These are phyloP conservation scores for Neurospora sp. DNA, from an alignment of 495 filamentous ascomycete genomes.

Conservation along the genomic window DNA sequence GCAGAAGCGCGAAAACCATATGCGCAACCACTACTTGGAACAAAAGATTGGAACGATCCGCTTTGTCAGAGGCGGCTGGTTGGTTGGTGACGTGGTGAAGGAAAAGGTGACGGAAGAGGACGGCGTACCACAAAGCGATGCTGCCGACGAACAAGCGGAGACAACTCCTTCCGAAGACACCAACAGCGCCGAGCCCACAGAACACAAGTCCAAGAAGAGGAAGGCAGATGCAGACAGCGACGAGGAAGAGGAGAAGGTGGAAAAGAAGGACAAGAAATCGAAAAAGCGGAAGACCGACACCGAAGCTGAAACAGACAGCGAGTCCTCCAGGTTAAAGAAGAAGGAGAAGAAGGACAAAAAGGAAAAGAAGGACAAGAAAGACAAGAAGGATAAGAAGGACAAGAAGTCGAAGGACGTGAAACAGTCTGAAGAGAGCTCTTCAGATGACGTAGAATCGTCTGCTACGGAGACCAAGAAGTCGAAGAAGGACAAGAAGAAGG, in stretches of 20 bases:
- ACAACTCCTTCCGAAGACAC: conserved; percentile 9
- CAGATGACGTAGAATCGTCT: conserved; percentile 14
- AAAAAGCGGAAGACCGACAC: conserved; percentile 31
- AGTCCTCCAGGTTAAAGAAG: conserved; percentile 19
- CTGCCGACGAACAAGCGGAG: conserved; percentile 14
- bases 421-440: conserved; percentile 1
- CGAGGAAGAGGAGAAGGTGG: conserved; percentile 24
- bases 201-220: conserved; percentile 36
- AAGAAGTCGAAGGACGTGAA: conserved; percentile 3
- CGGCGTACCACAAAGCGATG: not conserved
- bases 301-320: conserved; percentile 17
- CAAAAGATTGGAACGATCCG: conserved; percentile 61
- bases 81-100: conserved; percentile 51
- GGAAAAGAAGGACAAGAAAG: conserved; percentile 4
- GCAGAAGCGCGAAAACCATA: conserved; percentile 48
- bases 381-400: not conserved
- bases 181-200: conserved; percentile 14
- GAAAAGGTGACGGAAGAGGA: conserved; percentile 7
- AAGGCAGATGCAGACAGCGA: conserved; percentile 23
- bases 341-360: conserved; percentile 33
- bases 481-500: conserved; percentile 12
- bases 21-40: conserved; percentile 55
- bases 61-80: conserved; percentile 71
- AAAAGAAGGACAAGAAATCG: conserved; percentile 25
- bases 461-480: conserved; percentile 10